Percentiles rank a stretch among this genome's conserved stretches.
Evolutionary conservation across 2,329 filamentous ascomycete species (phyloP).

Genomic region (Fonsecaea nubica): DNA sequence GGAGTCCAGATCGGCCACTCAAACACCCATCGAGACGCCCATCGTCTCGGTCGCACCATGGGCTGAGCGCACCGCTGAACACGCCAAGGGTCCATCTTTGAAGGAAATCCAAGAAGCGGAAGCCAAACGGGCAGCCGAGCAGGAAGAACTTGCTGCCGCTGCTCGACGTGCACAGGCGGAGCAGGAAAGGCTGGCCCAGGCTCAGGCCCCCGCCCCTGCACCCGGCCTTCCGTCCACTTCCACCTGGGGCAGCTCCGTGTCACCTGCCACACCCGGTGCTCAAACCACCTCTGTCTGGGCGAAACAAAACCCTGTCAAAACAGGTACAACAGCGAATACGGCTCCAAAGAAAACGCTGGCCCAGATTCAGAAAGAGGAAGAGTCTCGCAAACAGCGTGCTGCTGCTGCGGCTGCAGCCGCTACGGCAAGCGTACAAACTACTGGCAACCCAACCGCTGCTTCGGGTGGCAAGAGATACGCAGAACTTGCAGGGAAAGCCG

Average conservation of each 20-base stretch:
- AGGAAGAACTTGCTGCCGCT: conserved; percentile 79
- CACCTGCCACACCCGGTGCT: conserved; percentile 68
- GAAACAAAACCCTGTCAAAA: conserved; percentile 56
- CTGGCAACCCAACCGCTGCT: conserved; percentile 51
- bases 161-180: conserved; percentile 77
- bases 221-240: conserved; percentile 83
- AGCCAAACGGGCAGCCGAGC: conserved; percentile 88
- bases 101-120: conserved; percentile 98
- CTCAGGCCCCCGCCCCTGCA: conserved; percentile 71
- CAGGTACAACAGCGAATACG: conserved; percentile 44
- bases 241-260: conserved; percentile 81
- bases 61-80: conserved; percentile 80
- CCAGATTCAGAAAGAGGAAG: conserved; percentile 96
- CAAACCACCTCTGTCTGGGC: conserved; percentile 54
- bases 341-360: conserved; percentile 83
- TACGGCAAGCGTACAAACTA: conserved; percentile 50
- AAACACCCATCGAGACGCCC: conserved; percentile 72
- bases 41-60: conserved; percentile 85
- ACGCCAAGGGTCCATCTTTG: conserved; percentile 84
- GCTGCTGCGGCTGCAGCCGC: conserved; percentile 56
- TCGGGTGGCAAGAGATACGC: conserved; percentile 84
- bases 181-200: conserved; percentile 68
- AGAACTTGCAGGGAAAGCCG: conserved; percentile 83
- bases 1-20: conserved; percentile 74
- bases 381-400: conserved; percentile 81